phyloP scores from a whole-genome alignment of 2,329 filamentous ascomycete species.

The Xylaria hypoxylon region DNA sequence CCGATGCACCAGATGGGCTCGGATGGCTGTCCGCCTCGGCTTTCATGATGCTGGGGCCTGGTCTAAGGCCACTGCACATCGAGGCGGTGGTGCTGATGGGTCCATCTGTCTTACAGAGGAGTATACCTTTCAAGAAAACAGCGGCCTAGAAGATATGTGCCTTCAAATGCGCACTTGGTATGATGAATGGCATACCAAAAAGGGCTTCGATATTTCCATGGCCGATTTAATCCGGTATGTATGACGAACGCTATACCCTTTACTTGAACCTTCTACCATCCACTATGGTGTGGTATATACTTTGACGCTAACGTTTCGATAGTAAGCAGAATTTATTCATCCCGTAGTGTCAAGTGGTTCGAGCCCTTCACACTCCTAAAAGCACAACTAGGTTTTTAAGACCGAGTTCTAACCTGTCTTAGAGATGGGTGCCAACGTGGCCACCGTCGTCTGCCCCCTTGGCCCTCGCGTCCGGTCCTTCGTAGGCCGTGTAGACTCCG shows the following conservation, averaged over 20 bases:
- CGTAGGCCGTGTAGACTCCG: conserved; percentile 63
- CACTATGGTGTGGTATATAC: neutral
- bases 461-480: conserved; percentile 63
- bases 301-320: neutral
- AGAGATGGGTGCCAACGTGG: conserved; percentile 63
- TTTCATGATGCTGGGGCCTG: conserved; percentile 62
- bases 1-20: conserved; percentile 58
- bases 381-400: neutral
- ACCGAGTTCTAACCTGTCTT: conserved; percentile 14
- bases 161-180: conserved; percentile 55
- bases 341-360: neutral
- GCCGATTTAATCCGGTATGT: conserved; percentile 62
- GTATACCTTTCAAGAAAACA: conserved; percentile 56
- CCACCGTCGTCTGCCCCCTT: conserved; percentile 59
- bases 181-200: conserved; percentile 44
- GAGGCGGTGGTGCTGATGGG: conserved; percentile 61
- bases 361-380: neutral
- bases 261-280: neutral
- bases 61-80: conserved; percentile 51
- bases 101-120: conserved; percentile 59
- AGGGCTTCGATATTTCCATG: conserved; percentile 57
- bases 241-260: neutral
- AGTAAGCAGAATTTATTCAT: conserved; percentile 18
- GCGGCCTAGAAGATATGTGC: conserved; percentile 60
- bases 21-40: conserved; percentile 59